Base-by-base conservation (phyloP, 805 yeast genomes). In the Zygosaccharomyces kombuchaensis region DNA sequence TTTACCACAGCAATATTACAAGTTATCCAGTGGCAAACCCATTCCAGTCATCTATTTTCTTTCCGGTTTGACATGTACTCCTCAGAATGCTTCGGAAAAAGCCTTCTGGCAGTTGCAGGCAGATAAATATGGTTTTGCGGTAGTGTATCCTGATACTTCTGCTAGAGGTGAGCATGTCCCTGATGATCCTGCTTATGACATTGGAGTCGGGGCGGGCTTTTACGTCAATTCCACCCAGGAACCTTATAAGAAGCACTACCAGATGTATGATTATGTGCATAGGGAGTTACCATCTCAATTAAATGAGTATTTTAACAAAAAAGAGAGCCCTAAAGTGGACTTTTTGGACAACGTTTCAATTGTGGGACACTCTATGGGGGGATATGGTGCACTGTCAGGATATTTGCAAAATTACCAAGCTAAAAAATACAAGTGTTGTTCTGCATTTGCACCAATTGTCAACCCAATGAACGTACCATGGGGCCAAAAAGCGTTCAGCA, bases 281-380 rank as follows among this genome's bases (percentile, higher is more conserved):
- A 65, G 76, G 31, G 99, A 91, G 63, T 73, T 91, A 48, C 82
- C 83, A 31, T 67, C 68, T 19, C 67, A 66, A 23, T 69, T 87
- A 54, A 65, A 75, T 10, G 60, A 60, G 23, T 50, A 47, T 25
- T 62, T 70, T 43, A 68, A 64, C 45, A 40, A 52, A 26, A 55
- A 57, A 9, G 65, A 68, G 13, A 75, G 65, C 44, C 49, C 69
- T 2, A 65, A 67, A 34, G 69, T 91, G 49, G 88, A 91, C 65
- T 81, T 83, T 51, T 30, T 56, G 21, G 63, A 68, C 32, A 82
- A 77, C 34, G 75, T 81, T 42, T 77, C 91, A 16, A 79, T 91
- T 53, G 81, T 93, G n/a, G 99, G 99, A 36, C 98, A 93, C 66
- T 93, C 99, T 1, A 93, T 93, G 98, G 99, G 99, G 41, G 99